Percentiles rank a stretch among this genome's conserved stretches.
phyloP scores from a whole-genome alignment of 2,329 filamentous ascomycete species.

The Colletotrichum filicis region DNA sequence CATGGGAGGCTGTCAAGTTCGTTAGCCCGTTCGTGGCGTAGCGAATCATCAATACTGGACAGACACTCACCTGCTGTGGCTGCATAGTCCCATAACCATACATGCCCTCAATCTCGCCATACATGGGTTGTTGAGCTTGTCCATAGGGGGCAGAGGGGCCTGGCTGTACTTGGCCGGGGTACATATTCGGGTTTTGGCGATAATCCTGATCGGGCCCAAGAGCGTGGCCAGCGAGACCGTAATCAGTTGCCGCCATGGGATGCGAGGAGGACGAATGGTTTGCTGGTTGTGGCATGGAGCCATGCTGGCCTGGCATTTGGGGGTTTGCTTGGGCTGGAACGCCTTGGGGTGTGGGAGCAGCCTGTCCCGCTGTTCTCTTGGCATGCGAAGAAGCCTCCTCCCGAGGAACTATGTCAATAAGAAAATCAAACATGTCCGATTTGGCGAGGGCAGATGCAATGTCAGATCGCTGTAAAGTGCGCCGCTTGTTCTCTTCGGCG shows the following conservation, averaged over 20 bases:
- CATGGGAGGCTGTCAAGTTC: conserved; percentile 51
- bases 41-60: neutral
- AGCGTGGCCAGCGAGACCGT: conserved; percentile 70
- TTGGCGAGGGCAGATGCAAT: conserved; percentile 96
- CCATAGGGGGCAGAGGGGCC: conserved; percentile 79
- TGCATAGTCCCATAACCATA: conserved; percentile 86
- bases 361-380: conserved; percentile 75
- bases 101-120: conserved; percentile 83
- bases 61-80: conserved; percentile 78
- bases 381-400: conserved; percentile 90
- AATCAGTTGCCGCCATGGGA: conserved; percentile 69
- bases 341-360: conserved; percentile 51
- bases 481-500: conserved; percentile 97
- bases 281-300: conserved; percentile 61
- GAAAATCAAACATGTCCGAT: conserved; percentile 99
- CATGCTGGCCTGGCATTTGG: conserved; percentile 65
- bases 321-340: conserved; percentile 46
- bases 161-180: conserved; percentile 80
- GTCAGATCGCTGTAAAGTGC: conserved; percentile 93
- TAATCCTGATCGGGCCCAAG: conserved; percentile 81
- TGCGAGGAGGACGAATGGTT: conserved; percentile 65
- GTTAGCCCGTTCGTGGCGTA: neutral
- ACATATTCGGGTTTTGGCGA: conserved; percentile 82
- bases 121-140: conserved; percentile 84
- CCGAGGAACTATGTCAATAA: conserved; percentile 97